Conservation (phyloP, 306 rosid species). For the Prunus campanulata region DNA sequence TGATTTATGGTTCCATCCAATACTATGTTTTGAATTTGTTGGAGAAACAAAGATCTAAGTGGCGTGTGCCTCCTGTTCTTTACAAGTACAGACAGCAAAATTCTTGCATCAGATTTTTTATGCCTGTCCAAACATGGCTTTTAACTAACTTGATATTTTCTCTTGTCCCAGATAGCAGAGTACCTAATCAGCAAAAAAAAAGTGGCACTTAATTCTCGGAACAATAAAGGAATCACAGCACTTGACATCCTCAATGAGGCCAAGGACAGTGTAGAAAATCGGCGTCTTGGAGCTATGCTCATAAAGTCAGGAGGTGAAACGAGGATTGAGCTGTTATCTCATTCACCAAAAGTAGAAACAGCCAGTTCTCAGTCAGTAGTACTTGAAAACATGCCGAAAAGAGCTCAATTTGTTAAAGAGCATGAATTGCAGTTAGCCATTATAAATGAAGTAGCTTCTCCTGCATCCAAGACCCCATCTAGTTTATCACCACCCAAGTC, state of each 20-base stretch:
- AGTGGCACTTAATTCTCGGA: slow-evolving; percentile 48
- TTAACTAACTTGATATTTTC: not conserved
- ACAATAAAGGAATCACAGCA: slow-evolving; percentile 57
- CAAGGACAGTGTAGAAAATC: slow-evolving; percentile 38
- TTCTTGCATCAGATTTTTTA: too few species aligned
- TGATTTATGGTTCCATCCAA: too few species aligned
- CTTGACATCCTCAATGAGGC: slow-evolving; percentile 58
- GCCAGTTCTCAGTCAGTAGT: not conserved
- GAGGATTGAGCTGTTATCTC: slow-evolving; percentile 33
- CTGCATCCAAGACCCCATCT: slow-evolving; percentile 2
- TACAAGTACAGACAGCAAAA: too few species aligned
- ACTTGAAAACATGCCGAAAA: slow-evolving; percentile 6
- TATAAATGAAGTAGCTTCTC: slow-evolving; percentile 1
- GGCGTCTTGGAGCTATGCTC: slow-evolving; percentile 32
- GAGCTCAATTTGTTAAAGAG: not conserved
- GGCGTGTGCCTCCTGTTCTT: too few species aligned
- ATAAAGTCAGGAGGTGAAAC: slow-evolving; percentile 48
- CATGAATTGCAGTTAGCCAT: slow-evolving; percentile 14
- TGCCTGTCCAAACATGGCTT: not conserved
- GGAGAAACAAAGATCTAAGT: too few species aligned
- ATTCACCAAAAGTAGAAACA: slow-evolving; percentile 24
- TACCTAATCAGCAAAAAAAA: slow-evolving; percentile 50
- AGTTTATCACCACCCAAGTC: slow-evolving; percentile 27
- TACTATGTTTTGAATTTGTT: too few species aligned
- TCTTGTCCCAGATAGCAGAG: slow-evolving; percentile 54